phyloP scores from a whole-genome alignment of 2,329 filamentous ascomycete species.

The Mycosphaerelloides madeirae region DNA sequence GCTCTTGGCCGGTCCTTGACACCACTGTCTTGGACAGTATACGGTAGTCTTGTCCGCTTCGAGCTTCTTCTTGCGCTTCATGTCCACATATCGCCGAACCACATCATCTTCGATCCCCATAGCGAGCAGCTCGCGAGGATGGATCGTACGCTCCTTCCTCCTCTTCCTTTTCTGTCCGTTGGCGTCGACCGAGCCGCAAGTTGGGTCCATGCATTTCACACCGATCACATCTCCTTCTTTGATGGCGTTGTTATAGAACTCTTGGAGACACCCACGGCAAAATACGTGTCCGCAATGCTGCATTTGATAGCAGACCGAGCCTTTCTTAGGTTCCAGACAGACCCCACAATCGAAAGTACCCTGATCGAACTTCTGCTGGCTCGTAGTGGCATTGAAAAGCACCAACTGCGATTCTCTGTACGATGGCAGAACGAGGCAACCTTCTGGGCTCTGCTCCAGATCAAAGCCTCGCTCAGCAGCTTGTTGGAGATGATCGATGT shows the following conservation, averaged over 20 bases:
- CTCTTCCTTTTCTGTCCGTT: slow-evolving; percentile 33
- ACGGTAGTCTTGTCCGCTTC: slow-evolving; percentile 88
- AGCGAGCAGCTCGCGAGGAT: slow-evolving; percentile 69
- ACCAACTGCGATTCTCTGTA: slow-evolving; percentile 64
- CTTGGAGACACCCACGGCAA: slow-evolving; percentile 77
- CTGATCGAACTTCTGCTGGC: slow-evolving; percentile 69
- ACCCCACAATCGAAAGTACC: slow-evolving; percentile 85
- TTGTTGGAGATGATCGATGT: slow-evolving; percentile 58
- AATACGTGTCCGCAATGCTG: slow-evolving; percentile 85
- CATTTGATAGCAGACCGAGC: slow-evolving; percentile 68
- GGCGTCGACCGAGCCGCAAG: slow-evolving; percentile 58
- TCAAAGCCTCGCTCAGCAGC: slow-evolving; percentile 53
- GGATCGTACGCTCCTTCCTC: slow-evolving; percentile 65
- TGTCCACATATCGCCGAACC: slow-evolving; percentile 78
- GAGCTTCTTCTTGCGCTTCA: slow-evolving; percentile 89
- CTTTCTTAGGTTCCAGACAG: slow-evolving; percentile 90
- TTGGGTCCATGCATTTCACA: slow-evolving; percentile 74
- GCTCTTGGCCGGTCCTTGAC: slow-evolving; percentile 74
- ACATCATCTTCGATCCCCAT: slow-evolving; percentile 54
- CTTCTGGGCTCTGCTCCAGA: slow-evolving; percentile 37
- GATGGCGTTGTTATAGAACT: slow-evolving; percentile 87
- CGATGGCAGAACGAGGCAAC: slow-evolving; percentile 45
- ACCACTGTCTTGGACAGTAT: slow-evolving; percentile 90
- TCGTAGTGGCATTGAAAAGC: slow-evolving; percentile 71
- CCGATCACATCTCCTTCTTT: slow-evolving; percentile 73